A percentile compares a stretch with the other conserved stretches of the same genome.
phyloP scores from a whole-genome alignment of 352 stramenopile species.

The Globisporangium megalacanthum region DNA sequence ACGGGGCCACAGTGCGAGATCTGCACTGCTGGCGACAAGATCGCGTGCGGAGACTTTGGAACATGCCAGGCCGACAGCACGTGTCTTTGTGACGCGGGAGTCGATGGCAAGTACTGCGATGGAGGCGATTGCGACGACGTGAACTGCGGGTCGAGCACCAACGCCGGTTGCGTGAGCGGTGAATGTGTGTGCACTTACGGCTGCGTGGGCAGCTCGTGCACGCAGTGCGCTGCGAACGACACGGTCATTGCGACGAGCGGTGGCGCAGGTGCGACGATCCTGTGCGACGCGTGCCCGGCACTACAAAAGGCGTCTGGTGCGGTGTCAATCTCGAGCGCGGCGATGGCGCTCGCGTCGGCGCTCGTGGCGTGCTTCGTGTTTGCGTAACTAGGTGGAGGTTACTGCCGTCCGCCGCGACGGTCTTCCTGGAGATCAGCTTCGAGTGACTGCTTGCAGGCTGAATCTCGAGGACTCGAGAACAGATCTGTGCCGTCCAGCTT shows the following conservation, averaged over 20 bases:
- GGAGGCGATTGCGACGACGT: constrained; percentile 45
- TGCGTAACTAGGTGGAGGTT: constrained; percentile 4
- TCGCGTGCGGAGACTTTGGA: constrained; percentile 43
- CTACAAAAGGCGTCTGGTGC: not conserved
- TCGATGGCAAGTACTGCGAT: constrained; percentile 46
- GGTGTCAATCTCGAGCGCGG: not conserved
- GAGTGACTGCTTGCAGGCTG: too few species aligned
- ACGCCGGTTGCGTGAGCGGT: constrained; percentile 50
- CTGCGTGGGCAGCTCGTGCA: constrained; percentile 39
- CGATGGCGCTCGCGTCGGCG: constrained; percentile 1
- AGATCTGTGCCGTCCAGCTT: too few species aligned
- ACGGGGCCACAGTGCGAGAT: constrained; percentile 62
- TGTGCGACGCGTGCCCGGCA: constrained; percentile 24
- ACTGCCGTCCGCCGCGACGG: too few species aligned
- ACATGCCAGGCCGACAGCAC: constrained; percentile 57
- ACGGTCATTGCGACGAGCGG: constrained; percentile 7
- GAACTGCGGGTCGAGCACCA: constrained; percentile 35
- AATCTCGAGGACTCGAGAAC: too few species aligned
- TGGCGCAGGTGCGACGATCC: constrained; percentile 26
- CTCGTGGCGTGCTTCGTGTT: constrained; percentile 7
- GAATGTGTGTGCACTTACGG: constrained; percentile 52
- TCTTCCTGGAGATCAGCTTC: too few species aligned
- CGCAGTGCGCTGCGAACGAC: constrained; percentile 35
- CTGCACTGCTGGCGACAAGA: constrained; percentile 40
- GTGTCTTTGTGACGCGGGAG: constrained; percentile 41